Evolutionary conservation across 2,329 filamentous ascomycete species (phyloP).

Genomic region (Neonectria ditissima): DNA sequence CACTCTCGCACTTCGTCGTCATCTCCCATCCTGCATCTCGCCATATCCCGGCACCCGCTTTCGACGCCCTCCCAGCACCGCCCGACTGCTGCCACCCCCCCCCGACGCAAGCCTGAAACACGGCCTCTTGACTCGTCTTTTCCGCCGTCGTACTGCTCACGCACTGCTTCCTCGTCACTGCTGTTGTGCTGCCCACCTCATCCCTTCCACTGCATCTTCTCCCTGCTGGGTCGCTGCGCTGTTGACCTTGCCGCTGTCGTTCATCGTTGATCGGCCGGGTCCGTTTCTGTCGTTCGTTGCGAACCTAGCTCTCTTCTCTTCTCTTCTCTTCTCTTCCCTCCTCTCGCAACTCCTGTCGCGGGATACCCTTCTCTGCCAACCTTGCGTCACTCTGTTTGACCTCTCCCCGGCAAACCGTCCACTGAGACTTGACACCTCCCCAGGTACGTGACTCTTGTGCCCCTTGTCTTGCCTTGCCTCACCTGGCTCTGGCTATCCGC

Average conservation of each 20-base stretch:
- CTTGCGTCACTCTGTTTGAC: constrained; percentile 18
- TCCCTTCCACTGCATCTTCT: constrained; percentile 29
- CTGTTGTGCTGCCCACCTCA: constrained; percentile 16
- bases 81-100: constrained; percentile 32
- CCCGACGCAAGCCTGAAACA: constrained; percentile 45
- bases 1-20: constrained; percentile 18
- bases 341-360: constrained; percentile 12
- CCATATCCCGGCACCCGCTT: constrained; percentile 32
- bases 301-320: constrained; percentile 14
- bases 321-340: constrained; percentile 15
- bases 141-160: constrained; percentile 31
- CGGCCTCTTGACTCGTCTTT: constrained; percentile 37
- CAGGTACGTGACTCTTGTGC: constrained; percentile 23
- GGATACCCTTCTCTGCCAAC: neutral
- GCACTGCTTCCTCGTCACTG: constrained; percentile 30
- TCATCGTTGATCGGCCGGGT: constrained; percentile 27
- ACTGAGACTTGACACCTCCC: constrained; percentile 17
- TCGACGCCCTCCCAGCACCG: constrained; percentile 31
- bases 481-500: constrained; percentile 13
- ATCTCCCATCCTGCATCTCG: constrained; percentile 28
- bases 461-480: constrained; percentile 23
- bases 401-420: constrained; percentile 6
- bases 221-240: constrained; percentile 27
- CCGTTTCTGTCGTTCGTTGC: constrained; percentile 40
- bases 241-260: constrained; percentile 16